Evolutionary conservation across 108 stramenopile genomes (phyloP).

Genomic region (Cylindrotheca fusiformis): DNA sequence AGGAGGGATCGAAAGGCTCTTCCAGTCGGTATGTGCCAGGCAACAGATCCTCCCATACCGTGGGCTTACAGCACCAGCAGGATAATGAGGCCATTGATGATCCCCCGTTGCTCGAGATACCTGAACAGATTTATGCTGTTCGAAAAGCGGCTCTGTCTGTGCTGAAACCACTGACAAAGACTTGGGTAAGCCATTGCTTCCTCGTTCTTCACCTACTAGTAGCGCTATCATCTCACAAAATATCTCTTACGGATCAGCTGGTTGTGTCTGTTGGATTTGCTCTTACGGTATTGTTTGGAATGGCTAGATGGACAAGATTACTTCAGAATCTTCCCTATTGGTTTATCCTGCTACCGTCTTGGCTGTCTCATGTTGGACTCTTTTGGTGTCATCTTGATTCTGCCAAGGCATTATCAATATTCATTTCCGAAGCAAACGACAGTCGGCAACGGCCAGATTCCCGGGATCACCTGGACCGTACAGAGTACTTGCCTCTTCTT

Average conservation of each 20-base stretch:
- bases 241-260: constrained; percentile 33
- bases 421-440: constrained; percentile 81
- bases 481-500: constrained; percentile 81
- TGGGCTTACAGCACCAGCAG: constrained; percentile 7
- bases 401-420: constrained; percentile 64
- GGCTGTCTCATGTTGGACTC: constrained; percentile 73
- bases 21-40: constrained; percentile 22
- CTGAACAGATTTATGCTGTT: constrained; percentile 78
- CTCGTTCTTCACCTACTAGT: background rate
- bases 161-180: constrained; percentile 73
- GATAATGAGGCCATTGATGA: constrained; percentile 5
- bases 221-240: background rate
- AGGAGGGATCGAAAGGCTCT: background rate
- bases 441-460: constrained; percentile 78
- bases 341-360: constrained; percentile 75
- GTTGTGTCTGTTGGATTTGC: constrained; percentile 77
- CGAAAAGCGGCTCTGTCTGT: constrained; percentile 76
- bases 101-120: constrained; percentile 65
- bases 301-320: constrained; percentile 65
- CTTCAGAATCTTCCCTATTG: constrained; percentile 61
- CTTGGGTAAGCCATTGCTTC: constrained; percentile 67
- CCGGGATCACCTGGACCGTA: constrained; percentile 78
- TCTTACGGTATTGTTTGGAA: constrained; percentile 60
- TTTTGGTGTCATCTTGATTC: constrained; percentile 64
- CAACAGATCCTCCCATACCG: constrained; percentile 25